phyloP scores from a whole-genome alignment of 2,329 filamentous ascomycete species.

The Ophiostoma sp. region DNA sequence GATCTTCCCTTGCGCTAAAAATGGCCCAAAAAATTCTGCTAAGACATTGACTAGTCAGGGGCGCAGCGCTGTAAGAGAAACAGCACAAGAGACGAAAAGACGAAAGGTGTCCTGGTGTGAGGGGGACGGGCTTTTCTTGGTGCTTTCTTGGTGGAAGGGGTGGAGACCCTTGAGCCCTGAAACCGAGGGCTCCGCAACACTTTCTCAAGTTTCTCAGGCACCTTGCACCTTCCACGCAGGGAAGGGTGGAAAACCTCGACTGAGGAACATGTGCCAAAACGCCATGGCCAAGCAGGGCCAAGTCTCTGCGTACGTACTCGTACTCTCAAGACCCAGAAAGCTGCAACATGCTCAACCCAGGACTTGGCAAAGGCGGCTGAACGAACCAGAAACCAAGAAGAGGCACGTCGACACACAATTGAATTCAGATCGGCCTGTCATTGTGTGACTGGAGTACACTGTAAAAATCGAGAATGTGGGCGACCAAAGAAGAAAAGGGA shows the following conservation, averaged over 20 bases:
- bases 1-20: slow-evolving; percentile 25
- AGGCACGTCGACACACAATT: background rate
- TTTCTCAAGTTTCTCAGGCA: background rate
- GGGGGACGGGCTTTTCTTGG: background rate
- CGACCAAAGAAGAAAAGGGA: background rate
- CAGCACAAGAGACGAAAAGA: background rate
- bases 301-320: background rate
- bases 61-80: background rate
- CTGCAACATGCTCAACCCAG: slow-evolving; percentile 1
- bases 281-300: background rate
- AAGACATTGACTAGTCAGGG: slow-evolving; percentile 21
- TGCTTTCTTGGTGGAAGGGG: slow-evolving; percentile 11
- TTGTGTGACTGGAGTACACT: background rate
- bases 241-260: background rate
- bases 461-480: background rate
- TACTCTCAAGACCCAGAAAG: background rate
- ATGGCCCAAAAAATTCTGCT: slow-evolving; percentile 27
- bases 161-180: slow-evolving; percentile 20
- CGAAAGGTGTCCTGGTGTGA: background rate
- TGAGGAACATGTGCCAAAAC: slow-evolving; percentile 8
- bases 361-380: background rate
- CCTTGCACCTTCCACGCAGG: too few relatives aligned
- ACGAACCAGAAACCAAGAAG: background rate
- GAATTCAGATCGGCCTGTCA: background rate
- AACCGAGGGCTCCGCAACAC: slow-evolving; percentile 15